Base-by-base conservation (phyloP, 805 yeast species). In the Candida ipomoeae region DNA sequence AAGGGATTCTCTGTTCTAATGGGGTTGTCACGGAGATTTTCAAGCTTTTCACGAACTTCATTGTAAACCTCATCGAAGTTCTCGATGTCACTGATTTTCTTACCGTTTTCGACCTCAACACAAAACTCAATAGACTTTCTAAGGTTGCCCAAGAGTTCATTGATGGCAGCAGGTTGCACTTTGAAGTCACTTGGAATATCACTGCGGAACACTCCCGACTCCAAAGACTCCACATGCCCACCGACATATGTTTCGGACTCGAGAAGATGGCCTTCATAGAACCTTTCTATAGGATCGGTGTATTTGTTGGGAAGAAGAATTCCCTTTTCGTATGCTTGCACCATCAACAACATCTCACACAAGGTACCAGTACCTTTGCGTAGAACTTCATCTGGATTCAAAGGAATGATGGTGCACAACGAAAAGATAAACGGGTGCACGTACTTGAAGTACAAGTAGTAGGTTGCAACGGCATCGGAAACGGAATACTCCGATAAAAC, bases 391-490 rank as follows among this genome's bases (percentile, higher is more conserved):
- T 94, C 99, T 0, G 99, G 99, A 60, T 91, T 89, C 59, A 94
- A 73, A 0, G 99, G 99, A 69, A 94, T 82, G 64, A 94, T 95
- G 11, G 95, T 90, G 68, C 98, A 91, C 51, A 94, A 81, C 2
- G 99, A 94, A 63, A 94, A 90, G 58, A 94, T 86, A 70, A 94
- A 94, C 1, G 98, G 98, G 67, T 91, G 98, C 47, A 94, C 97
- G 64, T 94, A 95, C 68, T 94, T 94, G 82, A 87, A 91, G 72
- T 91, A 94, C 42, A 94, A 74, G 67, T 94, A 94, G 65, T 91
- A 94, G 0, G 99, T 94, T 4, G 99, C 99, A 37, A 95, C 99
- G 11, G 99, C 99, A 77, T 94, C 99, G 50, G 99, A 95, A 26
- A 94, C 99, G 0, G 99, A 95, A 67, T 94, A 94, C 64, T 95